Evolutionary conservation across 768 basidiomycete species (phyloP).

Genomic region (Auriscalpium orientale): DNA sequence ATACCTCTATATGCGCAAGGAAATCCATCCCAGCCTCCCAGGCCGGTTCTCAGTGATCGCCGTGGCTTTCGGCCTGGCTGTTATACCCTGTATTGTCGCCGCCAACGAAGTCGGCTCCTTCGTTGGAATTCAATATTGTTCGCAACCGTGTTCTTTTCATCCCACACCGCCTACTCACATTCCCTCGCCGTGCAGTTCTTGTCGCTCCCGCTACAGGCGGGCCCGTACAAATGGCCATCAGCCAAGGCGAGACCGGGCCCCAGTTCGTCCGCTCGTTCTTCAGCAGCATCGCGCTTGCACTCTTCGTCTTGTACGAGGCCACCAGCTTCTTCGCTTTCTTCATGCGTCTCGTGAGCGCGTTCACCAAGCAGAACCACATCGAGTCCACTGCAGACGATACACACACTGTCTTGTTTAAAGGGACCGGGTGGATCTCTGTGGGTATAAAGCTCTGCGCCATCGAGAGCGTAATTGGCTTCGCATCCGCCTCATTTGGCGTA

Average conservation of each 20-base stretch:
- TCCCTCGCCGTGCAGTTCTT: background rate
- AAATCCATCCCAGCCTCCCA: slow-evolving; percentile 50
- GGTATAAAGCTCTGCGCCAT: slow-evolving; percentile 56
- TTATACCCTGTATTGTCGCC: slow-evolving; percentile 48
- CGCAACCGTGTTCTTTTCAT: slow-evolving; percentile 15
- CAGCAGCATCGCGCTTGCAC: slow-evolving; percentile 49
- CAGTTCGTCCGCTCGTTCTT: slow-evolving; percentile 48
- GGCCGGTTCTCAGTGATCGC: slow-evolving; percentile 36
- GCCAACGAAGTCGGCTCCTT: slow-evolving; percentile 62
- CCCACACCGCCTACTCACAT: background rate
- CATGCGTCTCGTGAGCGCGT: slow-evolving; percentile 44
- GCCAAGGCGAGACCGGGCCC: slow-evolving; percentile 31
- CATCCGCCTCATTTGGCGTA: slow-evolving; percentile 42
- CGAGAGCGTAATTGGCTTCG: slow-evolving; percentile 62
- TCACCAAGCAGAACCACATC: slow-evolving; percentile 45
- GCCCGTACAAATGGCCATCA: slow-evolving; percentile 26
- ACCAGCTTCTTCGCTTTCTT: slow-evolving; percentile 51
- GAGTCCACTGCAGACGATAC: slow-evolving; percentile 38
- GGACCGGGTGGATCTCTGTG: slow-evolving; percentile 57
- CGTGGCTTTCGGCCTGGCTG: slow-evolving; percentile 37
- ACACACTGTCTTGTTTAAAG: slow-evolving; percentile 39
- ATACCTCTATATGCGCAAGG: slow-evolving; percentile 43
- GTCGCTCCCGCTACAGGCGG: background rate
- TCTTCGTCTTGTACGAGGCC: slow-evolving; percentile 52
- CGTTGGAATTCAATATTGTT: slow-evolving; percentile 49